phyloP scores from a whole-genome alignment of 108 stramenopile genomes.

The Skeletonema tropicum region DNA sequence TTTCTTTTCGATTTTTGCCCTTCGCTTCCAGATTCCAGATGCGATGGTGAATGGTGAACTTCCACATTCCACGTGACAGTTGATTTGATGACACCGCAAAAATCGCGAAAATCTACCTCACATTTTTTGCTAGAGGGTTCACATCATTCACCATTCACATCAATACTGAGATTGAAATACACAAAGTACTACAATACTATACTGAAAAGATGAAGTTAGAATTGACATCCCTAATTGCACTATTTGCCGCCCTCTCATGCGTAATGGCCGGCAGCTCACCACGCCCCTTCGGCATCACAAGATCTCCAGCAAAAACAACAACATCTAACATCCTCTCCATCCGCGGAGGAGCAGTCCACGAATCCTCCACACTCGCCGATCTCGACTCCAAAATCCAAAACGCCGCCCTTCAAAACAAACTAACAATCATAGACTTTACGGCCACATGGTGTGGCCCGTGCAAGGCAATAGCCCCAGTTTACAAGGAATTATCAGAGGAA shows the following conservation, averaged over 20 bases:
- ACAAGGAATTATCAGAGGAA: slow-evolving; percentile 70
- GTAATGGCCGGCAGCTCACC: background rate
- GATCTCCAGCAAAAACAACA: background rate
- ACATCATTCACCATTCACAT: no score
- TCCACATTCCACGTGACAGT: no score
- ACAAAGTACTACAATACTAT: no score
- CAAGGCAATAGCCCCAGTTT: slow-evolving; percentile 86
- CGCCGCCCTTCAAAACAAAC: slow-evolving; percentile 62
- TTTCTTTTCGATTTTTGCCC: no score
- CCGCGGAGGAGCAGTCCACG: slow-evolving; percentile 78
- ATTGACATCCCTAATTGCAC: background rate
- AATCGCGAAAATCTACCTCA: no score
- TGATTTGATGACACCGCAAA: no score
- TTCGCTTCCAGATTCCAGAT: no score
- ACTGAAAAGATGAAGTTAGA: background rate
- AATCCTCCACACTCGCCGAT: slow-evolving; percentile 63
- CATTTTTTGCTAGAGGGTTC: no score
- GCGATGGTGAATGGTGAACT: no score
- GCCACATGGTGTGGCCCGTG: slow-evolving; percentile 90
- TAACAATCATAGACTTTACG: slow-evolving; percentile 88
- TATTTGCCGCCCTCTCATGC: background rate
- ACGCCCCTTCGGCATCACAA: slow-evolving; percentile 1
- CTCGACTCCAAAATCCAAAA: slow-evolving; percentile 68
- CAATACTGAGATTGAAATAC: no score
- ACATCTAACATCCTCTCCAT: slow-evolving; percentile 20